phyloP scores from a whole-genome alignment of 345 rosid genomes.

The Triadica sebifera region DNA sequence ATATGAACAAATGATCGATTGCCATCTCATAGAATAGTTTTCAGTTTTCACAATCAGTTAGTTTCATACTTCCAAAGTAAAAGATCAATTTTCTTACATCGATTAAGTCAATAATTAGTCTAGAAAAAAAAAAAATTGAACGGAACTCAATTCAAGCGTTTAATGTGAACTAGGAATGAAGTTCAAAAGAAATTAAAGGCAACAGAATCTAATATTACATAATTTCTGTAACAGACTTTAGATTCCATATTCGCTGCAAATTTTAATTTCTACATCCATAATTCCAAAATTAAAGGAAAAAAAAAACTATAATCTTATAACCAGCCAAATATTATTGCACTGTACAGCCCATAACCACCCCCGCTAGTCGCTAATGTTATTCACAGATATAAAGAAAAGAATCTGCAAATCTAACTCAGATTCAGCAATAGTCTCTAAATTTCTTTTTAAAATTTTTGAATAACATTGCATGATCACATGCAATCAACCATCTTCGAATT shows the following conservation, averaged over 20 bases:
- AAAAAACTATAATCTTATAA: slow-evolving; percentile 16
- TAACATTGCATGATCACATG: slow-evolving; percentile 6
- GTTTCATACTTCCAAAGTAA: too few species aligned
- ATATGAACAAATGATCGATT: too few species aligned
- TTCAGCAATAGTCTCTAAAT: slow-evolving; percentile 20
- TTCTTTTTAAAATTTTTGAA: background rate
- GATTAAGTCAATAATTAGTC: too few species aligned
- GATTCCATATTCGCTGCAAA: background rate
- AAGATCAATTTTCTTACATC: too few species aligned
- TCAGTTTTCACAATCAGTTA: too few species aligned
- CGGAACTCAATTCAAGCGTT: too few species aligned
- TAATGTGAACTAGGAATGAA: too few species aligned
- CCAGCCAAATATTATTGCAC: slow-evolving; percentile 35
- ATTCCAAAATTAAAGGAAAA: background rate
- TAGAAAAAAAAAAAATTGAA: too few species aligned
- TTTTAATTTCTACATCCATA: background rate
- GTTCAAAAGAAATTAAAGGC: too few species aligned
- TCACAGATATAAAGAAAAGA: slow-evolving; percentile 47
- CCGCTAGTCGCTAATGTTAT: slow-evolving; percentile 34
- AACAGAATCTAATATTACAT: too few species aligned
- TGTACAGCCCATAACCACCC: slow-evolving; percentile 38
- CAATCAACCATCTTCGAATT: slow-evolving; percentile 8
- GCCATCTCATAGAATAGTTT: too few species aligned
- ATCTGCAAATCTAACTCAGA: slow-evolving; percentile 30
- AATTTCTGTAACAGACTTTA: background rate